phyloP scores from a whole-genome alignment of 306 rosid species.

The Pyrus communis region DNA sequence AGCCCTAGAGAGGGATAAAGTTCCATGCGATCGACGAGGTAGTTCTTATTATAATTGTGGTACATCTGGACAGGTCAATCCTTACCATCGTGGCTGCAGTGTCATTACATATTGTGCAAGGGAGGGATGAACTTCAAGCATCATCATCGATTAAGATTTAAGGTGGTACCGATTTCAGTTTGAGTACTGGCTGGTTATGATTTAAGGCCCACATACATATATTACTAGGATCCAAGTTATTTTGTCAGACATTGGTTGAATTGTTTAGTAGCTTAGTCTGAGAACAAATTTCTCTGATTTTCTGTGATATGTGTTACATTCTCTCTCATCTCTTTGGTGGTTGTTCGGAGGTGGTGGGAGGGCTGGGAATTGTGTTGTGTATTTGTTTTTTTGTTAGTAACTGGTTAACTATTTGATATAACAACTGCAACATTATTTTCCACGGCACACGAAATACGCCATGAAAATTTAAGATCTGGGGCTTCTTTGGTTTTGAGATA shows the following conservation, averaged over 20 bases:
- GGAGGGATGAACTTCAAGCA: background rate
- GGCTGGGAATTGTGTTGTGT: background rate
- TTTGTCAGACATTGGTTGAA: too few species aligned
- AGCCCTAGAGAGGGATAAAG: conserved; percentile 11
- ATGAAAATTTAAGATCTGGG: background rate
- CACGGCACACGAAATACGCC: background rate
- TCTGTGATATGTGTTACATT: background rate
- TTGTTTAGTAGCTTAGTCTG: background rate
- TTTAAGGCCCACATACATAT: too few species aligned
- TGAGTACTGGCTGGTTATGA: too few species aligned
- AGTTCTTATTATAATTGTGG: conserved; percentile 19
- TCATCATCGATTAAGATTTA: too few species aligned
- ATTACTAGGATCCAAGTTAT: too few species aligned
- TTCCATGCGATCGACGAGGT: conserved; percentile 15
- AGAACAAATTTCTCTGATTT: background rate
- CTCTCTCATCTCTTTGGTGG: background rate
- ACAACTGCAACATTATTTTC: background rate
- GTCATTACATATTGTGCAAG: conserved; percentile 14
- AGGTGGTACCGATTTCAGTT: too few species aligned
- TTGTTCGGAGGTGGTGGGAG: background rate
- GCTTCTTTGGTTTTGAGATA: background rate
- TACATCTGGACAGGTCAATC: conserved; percentile 10
- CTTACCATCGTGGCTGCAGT: conserved; percentile 16
- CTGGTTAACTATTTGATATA: background rate
- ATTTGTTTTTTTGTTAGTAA: background rate